Evolutionary conservation across 257 asterid genomes (phyloP).

Genomic region (Paulownia fortunei): DNA sequence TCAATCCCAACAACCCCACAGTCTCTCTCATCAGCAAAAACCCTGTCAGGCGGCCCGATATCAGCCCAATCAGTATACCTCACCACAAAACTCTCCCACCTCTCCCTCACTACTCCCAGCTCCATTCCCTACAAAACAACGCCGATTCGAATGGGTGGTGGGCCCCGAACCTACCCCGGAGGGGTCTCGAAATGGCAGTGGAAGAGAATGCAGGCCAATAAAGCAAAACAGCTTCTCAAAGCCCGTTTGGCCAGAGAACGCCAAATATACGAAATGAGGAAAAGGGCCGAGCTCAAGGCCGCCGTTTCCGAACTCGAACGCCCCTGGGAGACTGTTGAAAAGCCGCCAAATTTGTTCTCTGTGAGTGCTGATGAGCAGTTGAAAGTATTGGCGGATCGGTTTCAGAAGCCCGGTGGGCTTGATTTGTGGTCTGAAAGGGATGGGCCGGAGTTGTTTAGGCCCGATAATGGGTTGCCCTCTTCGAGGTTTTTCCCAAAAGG

Average conservation of each 20-base stretch:
- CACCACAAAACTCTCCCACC: constrained; percentile 43
- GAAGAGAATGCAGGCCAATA: constrained; percentile 94
- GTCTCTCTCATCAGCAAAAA: constrained; percentile 48
- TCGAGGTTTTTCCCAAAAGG: constrained; percentile 94
- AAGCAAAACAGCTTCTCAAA: constrained; percentile 81
- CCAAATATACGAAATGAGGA: constrained; percentile 91
- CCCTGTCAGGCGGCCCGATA: constrained; percentile 41
- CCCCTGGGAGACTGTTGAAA: constrained; percentile 91
- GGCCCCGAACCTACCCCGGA: constrained; percentile 96
- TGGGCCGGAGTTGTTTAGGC: constrained; percentile 86
- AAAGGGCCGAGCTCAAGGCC: constrained; percentile 94
- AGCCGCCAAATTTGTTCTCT: constrained; percentile 86
- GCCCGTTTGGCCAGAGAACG: constrained; percentile 92
- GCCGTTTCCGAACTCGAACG: constrained; percentile 95
- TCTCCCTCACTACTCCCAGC: constrained; percentile 40
- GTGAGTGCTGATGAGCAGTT: constrained; percentile 93
- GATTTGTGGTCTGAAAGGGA: constrained; percentile 94
- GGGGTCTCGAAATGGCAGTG: constrained; percentile 99
- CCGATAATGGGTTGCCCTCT: constrained; percentile 58
- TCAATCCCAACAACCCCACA: constrained; percentile 42
- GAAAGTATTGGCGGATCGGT: constrained; percentile 93
- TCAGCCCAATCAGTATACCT: constrained; percentile 38
- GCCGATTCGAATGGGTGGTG: constrained; percentile 94
- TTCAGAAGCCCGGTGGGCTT: constrained; percentile 94
- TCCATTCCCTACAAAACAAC: constrained; percentile 40